Evolutionary conservation across 1,284 basidiomycete species (phyloP).

Genomic region (Ustanciosporium gigantosporum): DNA sequence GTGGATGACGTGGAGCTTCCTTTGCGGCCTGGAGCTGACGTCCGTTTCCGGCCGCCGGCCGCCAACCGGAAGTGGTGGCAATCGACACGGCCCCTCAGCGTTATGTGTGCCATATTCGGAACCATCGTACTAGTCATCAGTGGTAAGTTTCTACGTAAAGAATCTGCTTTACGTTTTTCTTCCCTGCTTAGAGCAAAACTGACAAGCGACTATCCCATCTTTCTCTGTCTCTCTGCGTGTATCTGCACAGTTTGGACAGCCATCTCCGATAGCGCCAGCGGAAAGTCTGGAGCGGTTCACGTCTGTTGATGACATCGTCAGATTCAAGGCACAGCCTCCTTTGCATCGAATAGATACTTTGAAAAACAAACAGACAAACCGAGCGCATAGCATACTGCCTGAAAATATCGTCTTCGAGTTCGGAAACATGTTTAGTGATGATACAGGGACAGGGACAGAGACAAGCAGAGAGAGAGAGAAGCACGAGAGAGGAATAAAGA

Average conservation of each 20-base stretch:
- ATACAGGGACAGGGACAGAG: too few relatives aligned
- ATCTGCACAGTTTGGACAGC: conserved; percentile 32
- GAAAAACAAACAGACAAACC: too few relatives aligned
- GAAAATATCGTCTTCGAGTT: too few relatives aligned
- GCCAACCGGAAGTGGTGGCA: conserved; percentile 54
- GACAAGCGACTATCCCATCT: too few relatives aligned
- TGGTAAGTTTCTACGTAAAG: conserved; percentile 24
- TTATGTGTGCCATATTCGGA: conserved; percentile 54
- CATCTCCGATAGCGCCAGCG: conserved; percentile 27
- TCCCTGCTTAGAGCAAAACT: too few relatives aligned
- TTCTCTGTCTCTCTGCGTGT: too few relatives aligned
- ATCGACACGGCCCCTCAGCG: conserved; percentile 54
- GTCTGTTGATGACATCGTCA: conserved; percentile 17
- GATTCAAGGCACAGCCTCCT: neutral
- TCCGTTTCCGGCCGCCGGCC: conserved; percentile 35
- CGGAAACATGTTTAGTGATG: too few relatives aligned
- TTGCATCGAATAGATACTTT: too few relatives aligned
- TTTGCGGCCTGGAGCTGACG: conserved; percentile 51
- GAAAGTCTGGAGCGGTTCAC: conserved; percentile 39
- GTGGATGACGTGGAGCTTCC: conserved; percentile 56
- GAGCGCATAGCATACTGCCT: too few relatives aligned
- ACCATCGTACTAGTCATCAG: conserved; percentile 51
- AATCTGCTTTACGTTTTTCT: too few relatives aligned
- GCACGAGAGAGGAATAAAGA: too few relatives aligned
- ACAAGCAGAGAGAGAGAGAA: too few relatives aligned